These are phyloP conservation scores for Oxyria digyna DNA, from an alignment of 148 eudicot genomes.

Conservation along the genomic window DNA sequence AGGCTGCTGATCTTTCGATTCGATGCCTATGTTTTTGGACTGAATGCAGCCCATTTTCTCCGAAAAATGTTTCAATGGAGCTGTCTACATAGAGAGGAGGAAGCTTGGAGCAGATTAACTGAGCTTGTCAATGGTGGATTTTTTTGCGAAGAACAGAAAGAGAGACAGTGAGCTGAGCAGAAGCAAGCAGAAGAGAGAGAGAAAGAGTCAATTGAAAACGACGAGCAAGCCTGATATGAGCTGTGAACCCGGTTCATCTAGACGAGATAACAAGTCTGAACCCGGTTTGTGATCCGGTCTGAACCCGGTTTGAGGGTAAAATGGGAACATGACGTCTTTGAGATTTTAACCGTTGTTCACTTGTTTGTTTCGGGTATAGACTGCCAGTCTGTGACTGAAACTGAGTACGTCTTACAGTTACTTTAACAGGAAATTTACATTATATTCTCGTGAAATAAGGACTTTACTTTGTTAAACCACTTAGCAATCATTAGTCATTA, in stretches of 20 bases:
- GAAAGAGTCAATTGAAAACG: constrained; percentile 4
- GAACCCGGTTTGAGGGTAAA: not conserved
- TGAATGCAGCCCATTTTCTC: constrained; percentile 37
- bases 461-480: no score
- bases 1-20: constrained; percentile 10
- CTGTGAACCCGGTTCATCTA: not conserved
- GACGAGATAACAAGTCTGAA: not conserved
- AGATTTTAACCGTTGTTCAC: not conserved
- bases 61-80: not conserved
- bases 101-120: constrained; percentile 4
- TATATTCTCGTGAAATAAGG: no score
- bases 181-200: constrained; percentile 8
- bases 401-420: not conserved
- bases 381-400: not conserved
- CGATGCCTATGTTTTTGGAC: constrained; percentile 24
- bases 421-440: not conserved
- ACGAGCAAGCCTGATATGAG: not conserved
- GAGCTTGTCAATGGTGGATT: not conserved
- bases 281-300: not conserved
- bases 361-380: not conserved
- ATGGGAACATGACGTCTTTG: not conserved
- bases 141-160: constrained; percentile 2
- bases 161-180: constrained; percentile 7
- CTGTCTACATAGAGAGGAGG: not conserved
- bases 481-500: no score